Evolutionary conservation across 1,284 basidiomycete species (phyloP).

Genomic region (Ustilago shanxiensis): DNA sequence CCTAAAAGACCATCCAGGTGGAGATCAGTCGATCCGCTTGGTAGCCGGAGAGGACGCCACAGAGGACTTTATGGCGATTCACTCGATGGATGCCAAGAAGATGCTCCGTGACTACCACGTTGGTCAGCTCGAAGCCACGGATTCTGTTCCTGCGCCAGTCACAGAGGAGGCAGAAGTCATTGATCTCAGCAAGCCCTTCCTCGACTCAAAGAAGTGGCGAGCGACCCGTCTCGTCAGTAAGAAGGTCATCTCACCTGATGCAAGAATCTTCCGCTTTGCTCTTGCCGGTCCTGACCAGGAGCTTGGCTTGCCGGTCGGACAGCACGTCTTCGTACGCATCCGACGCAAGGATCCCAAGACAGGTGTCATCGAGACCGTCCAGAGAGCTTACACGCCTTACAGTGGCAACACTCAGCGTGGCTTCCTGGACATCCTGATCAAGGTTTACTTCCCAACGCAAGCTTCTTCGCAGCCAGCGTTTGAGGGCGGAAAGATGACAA

Average conservation of each 20-base stretch:
- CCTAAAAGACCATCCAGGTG: conserved; percentile 77
- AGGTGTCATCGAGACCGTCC: conserved; percentile 73
- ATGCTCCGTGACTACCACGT: conserved; percentile 73
- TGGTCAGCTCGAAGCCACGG: conserved; percentile 34
- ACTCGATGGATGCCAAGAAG: conserved; percentile 74
- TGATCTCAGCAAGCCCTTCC: conserved; percentile 71
- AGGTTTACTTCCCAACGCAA: conserved; percentile 74
- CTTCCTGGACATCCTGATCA: conserved; percentile 74
- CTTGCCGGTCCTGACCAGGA: conserved; percentile 72
- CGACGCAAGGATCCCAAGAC: conserved; percentile 69
- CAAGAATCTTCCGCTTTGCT: conserved; percentile 75
- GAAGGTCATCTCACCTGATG: conserved; percentile 73
- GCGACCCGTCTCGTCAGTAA: conserved; percentile 72
- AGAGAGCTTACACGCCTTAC: conserved; percentile 78
- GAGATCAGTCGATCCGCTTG: conserved; percentile 76
- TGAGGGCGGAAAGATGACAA: conserved; percentile 76
- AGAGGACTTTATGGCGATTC: conserved; percentile 77
- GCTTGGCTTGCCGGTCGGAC: conserved; percentile 77
- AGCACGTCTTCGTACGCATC: conserved; percentile 74
- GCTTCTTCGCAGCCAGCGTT: conserved; percentile 18
- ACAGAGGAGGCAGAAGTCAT: conserved; percentile 28
- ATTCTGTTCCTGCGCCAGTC: background rate
- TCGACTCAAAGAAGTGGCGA: conserved; percentile 75
- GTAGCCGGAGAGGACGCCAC: conserved; percentile 78
- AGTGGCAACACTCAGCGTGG: conserved; percentile 73